Conservation (phyloP, 169 alveolate species). For the Plasmodium fragile region DNA sequence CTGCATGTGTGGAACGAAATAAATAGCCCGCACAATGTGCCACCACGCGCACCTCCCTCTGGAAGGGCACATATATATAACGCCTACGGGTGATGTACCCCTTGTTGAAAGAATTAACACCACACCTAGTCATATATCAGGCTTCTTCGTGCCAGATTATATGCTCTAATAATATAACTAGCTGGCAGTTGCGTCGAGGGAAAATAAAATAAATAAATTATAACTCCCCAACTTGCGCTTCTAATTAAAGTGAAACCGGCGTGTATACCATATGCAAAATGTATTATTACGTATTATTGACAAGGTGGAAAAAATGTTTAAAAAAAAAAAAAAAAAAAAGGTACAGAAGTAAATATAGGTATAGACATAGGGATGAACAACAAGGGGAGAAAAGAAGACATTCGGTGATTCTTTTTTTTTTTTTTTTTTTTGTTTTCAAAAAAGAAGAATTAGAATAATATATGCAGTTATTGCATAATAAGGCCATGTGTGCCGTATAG, state of each 20-base stretch:
- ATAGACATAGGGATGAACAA: background rate
- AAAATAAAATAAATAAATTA: background rate
- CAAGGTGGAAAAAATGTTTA: background rate
- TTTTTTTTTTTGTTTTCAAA: no score
- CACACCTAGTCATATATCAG: background rate
- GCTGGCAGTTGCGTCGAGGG: background rate
- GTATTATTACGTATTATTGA: background rate
- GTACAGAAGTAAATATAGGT: background rate
- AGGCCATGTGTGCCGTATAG: background rate
- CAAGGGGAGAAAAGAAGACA: background rate
- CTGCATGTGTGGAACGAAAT: background rate
- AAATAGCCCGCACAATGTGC: background rate
- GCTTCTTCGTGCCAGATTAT: background rate
- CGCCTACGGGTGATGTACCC: background rate
- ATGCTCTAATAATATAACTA: background rate
- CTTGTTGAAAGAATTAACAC: background rate
- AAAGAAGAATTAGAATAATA: background rate
- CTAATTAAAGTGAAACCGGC: background rate
- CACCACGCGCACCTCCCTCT: background rate
- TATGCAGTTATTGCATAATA: background rate
- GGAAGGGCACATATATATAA: background rate
- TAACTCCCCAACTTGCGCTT: background rate
- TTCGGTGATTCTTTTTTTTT: background rate
- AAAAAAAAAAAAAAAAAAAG: background rate
- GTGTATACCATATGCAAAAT: background rate